phyloP scores from a whole-genome alignment of 257 asterid genomes.

The Orobanche coerulescens region DNA sequence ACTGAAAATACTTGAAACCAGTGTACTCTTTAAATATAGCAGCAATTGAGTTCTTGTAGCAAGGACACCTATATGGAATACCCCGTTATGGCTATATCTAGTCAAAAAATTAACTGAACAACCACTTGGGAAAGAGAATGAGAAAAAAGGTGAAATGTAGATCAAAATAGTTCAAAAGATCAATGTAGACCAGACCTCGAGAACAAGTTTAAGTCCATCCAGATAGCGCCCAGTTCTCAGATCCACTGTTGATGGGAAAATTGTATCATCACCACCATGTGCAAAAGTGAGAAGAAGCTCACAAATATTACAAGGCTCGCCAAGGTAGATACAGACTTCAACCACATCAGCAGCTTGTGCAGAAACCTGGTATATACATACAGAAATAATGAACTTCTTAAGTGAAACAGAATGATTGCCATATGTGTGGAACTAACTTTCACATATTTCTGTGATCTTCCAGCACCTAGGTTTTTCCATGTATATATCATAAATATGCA shows the following conservation, averaged over 20 bases:
- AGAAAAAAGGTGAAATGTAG: slow-evolving; percentile 5
- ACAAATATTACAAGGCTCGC: slow-evolving; percentile 91
- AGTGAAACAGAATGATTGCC: neutral
- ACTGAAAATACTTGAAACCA: slow-evolving; percentile 5
- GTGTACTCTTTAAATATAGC: neutral
- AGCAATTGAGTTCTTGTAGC: slow-evolving; percentile 16
- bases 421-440: neutral
- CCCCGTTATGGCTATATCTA: neutral
- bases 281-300: slow-evolving; percentile 89
- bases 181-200: slow-evolving; percentile 70
- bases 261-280: slow-evolving; percentile 96
- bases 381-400: slow-evolving; percentile 18
- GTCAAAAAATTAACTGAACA: slow-evolving; percentile 8
- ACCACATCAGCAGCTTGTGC: slow-evolving; percentile 90
- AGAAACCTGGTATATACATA: slow-evolving; percentile 50
- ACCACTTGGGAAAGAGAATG: neutral
- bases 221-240: slow-evolving; percentile 82
- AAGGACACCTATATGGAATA: neutral
- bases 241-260: slow-evolving; percentile 87
- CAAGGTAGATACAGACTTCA: slow-evolving; percentile 85
- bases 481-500: neutral
- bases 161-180: slow-evolving; percentile 23
- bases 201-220: slow-evolving; percentile 85
- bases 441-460: no score
- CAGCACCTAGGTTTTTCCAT: no score